Evolutionary conservation across 2,329 filamentous ascomycete genomes (phyloP).

Genomic region (Magnaporthiopsis poae): DNA sequence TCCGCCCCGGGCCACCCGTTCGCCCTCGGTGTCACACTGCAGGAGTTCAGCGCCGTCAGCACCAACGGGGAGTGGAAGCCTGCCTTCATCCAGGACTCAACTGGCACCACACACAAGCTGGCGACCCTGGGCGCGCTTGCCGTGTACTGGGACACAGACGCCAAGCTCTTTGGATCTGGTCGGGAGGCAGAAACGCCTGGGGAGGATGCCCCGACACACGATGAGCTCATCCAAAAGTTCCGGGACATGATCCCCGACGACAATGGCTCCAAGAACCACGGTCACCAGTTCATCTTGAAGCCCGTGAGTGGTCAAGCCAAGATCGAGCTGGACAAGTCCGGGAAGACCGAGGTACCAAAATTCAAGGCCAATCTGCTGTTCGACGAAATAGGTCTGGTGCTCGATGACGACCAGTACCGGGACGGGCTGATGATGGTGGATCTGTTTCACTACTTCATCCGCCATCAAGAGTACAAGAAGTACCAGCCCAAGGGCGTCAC

Average conservation of each 20-base stretch:
- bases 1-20: conserved; percentile 93
- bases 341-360: conserved; percentile 66
- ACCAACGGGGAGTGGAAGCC: conserved; percentile 92
- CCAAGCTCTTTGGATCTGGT: conserved; percentile 70
- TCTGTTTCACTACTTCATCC: conserved; percentile 94
- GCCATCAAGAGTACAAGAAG: conserved; percentile 94
- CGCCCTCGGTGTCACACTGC: conserved; percentile 79
- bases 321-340: conserved; percentile 88
- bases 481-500: conserved; percentile 71
- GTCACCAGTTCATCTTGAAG: conserved; percentile 89
- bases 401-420: conserved; percentile 95
- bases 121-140: conserved; percentile 82
- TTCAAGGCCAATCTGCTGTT: conserved; percentile 87
- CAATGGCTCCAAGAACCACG: conserved; percentile 31
- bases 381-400: conserved; percentile 93
- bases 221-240: conserved; percentile 68
- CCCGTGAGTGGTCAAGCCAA: conserved; percentile 93
- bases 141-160: conserved; percentile 97
- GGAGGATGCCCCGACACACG: conserved; percentile 56
- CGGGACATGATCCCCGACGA: conserved; percentile 70
- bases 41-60: conserved; percentile 94
- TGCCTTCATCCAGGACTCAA: conserved; percentile 85
- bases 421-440: conserved; percentile 97
- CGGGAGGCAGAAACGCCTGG: conserved; percentile 56
- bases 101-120: conserved; percentile 79